Conservation (phyloP, 2,329 filamentous ascomycete genomes). For the Cladosporium sphaerospermum region DNA sequence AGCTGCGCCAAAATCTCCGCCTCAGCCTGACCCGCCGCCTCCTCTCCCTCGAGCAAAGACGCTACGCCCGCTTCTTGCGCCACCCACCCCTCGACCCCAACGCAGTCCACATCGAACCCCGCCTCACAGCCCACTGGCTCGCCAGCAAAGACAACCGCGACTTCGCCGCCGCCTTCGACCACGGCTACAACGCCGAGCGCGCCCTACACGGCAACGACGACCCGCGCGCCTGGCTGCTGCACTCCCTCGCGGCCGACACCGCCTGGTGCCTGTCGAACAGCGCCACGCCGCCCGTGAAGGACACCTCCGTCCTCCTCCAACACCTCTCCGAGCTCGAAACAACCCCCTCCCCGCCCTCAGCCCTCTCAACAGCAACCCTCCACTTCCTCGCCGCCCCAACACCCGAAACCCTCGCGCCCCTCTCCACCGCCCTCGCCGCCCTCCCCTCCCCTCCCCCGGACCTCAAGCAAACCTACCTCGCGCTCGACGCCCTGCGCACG, state of each 20-base stretch:
- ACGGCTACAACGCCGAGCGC: conserved; percentile 26
- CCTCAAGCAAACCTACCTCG: conserved; percentile 18
- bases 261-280: conserved; percentile 23
- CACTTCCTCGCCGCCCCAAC: conserved; percentile 13
- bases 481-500: conserved; percentile 22
- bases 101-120: conserved; percentile 19
- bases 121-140: conserved; percentile 25
- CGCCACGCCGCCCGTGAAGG: conserved; percentile 15
- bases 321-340: conserved; percentile 2
- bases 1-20: conserved; percentile 25
- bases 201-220: conserved; percentile 18
- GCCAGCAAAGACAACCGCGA: conserved; percentile 28
- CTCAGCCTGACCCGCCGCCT: conserved; percentile 27
- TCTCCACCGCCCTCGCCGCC: background rate
- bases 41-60: conserved; percentile 28
- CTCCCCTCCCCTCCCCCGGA: conserved; percentile 11
- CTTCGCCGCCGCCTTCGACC: conserved; percentile 30
- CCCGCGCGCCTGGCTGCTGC: conserved; percentile 18
- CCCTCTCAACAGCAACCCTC: conserved; percentile 10
- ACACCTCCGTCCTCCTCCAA: conserved; percentile 9
- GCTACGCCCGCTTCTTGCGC: conserved; percentile 21
- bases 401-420: conserved; percentile 12
- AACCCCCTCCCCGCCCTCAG: conserved; percentile 4
- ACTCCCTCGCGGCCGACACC: conserved; percentile 21
- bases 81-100: conserved; percentile 18